Base-by-base conservation (phyloP, 164 flowering plant species). In the Berberis vulgaris region DNA sequence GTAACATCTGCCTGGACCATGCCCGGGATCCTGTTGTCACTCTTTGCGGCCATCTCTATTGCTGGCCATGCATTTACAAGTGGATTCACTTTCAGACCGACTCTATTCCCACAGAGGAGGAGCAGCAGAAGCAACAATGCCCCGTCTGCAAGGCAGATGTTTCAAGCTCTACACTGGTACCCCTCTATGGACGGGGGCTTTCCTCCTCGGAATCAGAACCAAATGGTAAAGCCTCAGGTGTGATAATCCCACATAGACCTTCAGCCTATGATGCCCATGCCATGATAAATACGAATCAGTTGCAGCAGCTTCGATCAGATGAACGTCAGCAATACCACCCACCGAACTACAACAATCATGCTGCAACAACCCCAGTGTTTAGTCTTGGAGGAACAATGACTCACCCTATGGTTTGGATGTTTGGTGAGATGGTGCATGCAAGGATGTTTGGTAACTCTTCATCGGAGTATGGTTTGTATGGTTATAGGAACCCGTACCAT, bases 31-130 rank as follows among this genome's bases (percentile, higher is more conserved):
- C 97, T 3, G 91, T 88, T 1, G 91, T 88, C 12, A 91, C 96
- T 43, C 87, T 84, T 52, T 91, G 97, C 45, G 96, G 97, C 43
- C 97, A 88, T 64, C 80, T 88, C 38, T 88, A 80, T 69, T 88
- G 97, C 74, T 91, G 97, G 96, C 88, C 94, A 0, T 91, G 97
- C 78, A 84, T 87, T 61, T 87, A 84, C 85, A 80, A 83, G 66
- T 91, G 97, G 97, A 76, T 88, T 54, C 68, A 75, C 57, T 76
- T 77, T 13, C 79, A 81, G 41, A 69, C 45, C 47, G 46, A 75
- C 13, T 66, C 83, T 12, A 65, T 59, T 0, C 72, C 79, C 39
- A 65, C 56, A 0, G 74, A 74, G 54, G 71, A 77, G 6, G 71
- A 77, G 6, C 66, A 75, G 45, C 72, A 66, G 49, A 79, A 60